Conservation (phyloP, 2,329 filamentous ascomycete species). For the Penicillium sp. region DNA sequence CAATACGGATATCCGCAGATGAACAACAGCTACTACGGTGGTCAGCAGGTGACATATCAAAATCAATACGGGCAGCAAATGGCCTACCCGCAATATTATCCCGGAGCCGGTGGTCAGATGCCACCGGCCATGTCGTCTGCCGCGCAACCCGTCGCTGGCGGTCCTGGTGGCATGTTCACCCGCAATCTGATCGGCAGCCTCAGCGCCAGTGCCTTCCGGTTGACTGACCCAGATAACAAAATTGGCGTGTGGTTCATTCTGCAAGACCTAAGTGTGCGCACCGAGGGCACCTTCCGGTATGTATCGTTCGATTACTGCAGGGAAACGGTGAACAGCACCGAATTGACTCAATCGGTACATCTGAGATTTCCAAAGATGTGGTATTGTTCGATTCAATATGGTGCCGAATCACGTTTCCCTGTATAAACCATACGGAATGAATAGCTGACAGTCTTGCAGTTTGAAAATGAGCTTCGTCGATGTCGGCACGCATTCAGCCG, state of each 20-base stretch:
- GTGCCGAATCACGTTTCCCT: too few species aligned
- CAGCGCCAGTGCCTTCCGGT: constrained; percentile 78
- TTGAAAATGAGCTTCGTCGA: constrained; percentile 78
- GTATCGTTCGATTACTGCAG: constrained; percentile 21
- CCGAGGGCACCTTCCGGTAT: constrained; percentile 86
- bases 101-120: constrained; percentile 29
- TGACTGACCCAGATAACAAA: constrained; percentile 74
- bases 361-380: too few species aligned
- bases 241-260: constrained; percentile 95
- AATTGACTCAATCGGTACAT: too few species aligned
- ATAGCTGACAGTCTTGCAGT: constrained; percentile 34
- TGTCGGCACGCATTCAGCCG: constrained; percentile 56
- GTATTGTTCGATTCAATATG: too few species aligned
- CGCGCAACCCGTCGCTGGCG: constrained; percentile 38
- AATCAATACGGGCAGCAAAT: constrained; percentile 35
- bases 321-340: too few species aligned
- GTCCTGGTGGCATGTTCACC: constrained; percentile 80
- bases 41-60: constrained; percentile 34
- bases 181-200: constrained; percentile 91
- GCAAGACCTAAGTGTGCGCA: constrained; percentile 90
- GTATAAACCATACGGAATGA: not conserved
- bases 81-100: constrained; percentile 32
- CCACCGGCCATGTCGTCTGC: constrained; percentile 37
- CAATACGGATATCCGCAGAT: constrained; percentile 40
- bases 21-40: constrained; percentile 37